These are phyloP conservation scores for Aspergillus sp. DNA, from an alignment of 2,329 filamentous ascomycete genomes.

Conservation along the genomic window DNA sequence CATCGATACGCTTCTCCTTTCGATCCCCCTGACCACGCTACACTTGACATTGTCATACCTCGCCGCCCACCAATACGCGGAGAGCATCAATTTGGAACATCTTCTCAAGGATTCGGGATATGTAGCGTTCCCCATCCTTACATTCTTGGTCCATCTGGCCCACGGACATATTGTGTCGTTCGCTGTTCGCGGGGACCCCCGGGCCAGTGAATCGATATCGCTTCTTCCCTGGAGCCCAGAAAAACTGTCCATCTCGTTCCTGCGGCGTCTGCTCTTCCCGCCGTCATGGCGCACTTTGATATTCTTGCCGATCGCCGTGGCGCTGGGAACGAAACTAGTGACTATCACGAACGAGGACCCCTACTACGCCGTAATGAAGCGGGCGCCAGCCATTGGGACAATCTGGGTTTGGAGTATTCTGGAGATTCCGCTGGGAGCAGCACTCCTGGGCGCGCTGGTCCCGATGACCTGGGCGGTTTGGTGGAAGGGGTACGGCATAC, in stretches of 20 bases:
- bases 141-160: slow-evolving; percentile 44
- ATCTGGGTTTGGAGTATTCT: slow-evolving; percentile 93
- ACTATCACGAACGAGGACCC: slow-evolving; percentile 74
- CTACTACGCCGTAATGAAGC: slow-evolving; percentile 90
- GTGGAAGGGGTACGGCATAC: slow-evolving; percentile 55
- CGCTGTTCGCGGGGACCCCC: slow-evolving; percentile 6
- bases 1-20: slow-evolving; percentile 45
- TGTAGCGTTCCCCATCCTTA: slow-evolving; percentile 43
- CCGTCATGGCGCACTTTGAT: slow-evolving; percentile 32
- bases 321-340: slow-evolving; percentile 73
- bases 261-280: slow-evolving; percentile 33
- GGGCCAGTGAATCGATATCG: slow-evolving; percentile 14
- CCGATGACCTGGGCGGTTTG: slow-evolving; percentile 52
- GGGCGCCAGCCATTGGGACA: slow-evolving; percentile 81
- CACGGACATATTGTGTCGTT: slow-evolving; percentile 46
- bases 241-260: slow-evolving; percentile 26
- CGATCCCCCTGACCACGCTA: slow-evolving; percentile 42
- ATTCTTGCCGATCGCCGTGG: slow-evolving; percentile 33
- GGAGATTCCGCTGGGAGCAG: slow-evolving; percentile 72
- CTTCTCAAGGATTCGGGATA: slow-evolving; percentile 37
- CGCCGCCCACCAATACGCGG: slow-evolving; percentile 48
- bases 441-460: slow-evolving; percentile 55
- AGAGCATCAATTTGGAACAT: slow-evolving; percentile 33
- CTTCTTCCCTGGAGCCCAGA: slow-evolving; percentile 27
- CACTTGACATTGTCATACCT: slow-evolving; percentile 48